Conservation (phyloP, 306 rosid species). For the Fragaria nilgerrensis region DNA sequence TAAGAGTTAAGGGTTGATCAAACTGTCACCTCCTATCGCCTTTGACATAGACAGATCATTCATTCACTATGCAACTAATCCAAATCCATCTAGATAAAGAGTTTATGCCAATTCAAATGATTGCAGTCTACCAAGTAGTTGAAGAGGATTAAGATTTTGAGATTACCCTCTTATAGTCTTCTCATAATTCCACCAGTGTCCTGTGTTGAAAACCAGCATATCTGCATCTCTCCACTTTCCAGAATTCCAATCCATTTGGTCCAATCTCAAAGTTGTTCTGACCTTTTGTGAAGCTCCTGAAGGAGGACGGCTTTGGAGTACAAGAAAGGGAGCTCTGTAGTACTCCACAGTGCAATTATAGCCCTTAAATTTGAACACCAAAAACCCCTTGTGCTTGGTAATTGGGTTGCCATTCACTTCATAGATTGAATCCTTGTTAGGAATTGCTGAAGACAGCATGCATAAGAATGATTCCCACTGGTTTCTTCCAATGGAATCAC, state of each 20-base stretch:
- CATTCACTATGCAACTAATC: neutral
- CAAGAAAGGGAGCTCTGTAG: conserved; percentile 84
- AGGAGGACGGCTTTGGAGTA: conserved; percentile 73
- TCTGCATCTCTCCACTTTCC: conserved; percentile 74
- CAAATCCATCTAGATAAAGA: neutral
- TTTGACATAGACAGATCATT: neutral
- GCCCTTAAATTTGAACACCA: conserved; percentile 69
- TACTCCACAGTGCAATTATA: conserved; percentile 81
- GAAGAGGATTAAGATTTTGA: conserved; percentile 13
- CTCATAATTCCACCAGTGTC: conserved; percentile 92
- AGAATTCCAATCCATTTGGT: conserved; percentile 85
- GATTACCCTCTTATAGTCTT: conserved; percentile 78
- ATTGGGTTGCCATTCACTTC: conserved; percentile 90
- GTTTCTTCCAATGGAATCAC: conserved; percentile 90
- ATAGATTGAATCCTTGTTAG: conserved; percentile 62
- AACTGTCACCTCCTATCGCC: conserved; percentile 4
- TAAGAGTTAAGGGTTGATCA: neutral
- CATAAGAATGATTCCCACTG: conserved; percentile 93
- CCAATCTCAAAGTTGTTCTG: conserved; percentile 63
- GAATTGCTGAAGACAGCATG: conserved; percentile 73
- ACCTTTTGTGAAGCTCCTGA: conserved; percentile 33
- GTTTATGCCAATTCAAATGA: neutral
- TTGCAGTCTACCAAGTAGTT: neutral
- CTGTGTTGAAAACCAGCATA: conserved; percentile 70
- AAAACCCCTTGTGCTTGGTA: conserved; percentile 90